These are phyloP conservation scores for Olyra latifolia DNA, from an alignment of 176 grass and related monocot genomes.

Conservation along the genomic window DNA sequence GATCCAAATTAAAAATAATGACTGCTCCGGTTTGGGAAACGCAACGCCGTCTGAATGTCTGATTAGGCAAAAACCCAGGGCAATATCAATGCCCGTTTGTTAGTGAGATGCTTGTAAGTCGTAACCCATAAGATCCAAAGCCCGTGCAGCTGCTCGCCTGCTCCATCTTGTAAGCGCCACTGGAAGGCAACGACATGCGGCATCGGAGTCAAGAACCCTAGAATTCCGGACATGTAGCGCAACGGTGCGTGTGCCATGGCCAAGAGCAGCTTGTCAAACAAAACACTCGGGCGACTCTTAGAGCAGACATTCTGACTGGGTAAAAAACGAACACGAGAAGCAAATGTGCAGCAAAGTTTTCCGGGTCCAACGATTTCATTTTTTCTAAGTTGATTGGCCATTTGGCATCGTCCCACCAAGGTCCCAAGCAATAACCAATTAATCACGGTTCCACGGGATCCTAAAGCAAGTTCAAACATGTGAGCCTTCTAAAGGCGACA, in stretches of 20 bases:
- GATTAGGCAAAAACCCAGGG: background rate
- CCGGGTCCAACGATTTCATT: constrained; percentile 5
- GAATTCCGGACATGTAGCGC: background rate
- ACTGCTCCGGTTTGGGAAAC: constrained; percentile 29
- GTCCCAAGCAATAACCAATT: background rate
- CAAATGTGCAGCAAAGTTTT: constrained; percentile 37
- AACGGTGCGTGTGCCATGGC: constrained; percentile 24
- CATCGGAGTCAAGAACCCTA: constrained; percentile 20
- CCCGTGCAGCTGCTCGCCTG: constrained; percentile 14
- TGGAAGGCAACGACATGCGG: background rate
- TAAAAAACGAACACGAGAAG: constrained; percentile 14
- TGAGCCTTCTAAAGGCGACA: no score
- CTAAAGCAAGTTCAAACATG: no score
- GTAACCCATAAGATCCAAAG: constrained; percentile 40
- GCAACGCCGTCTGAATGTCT: constrained; percentile 10
- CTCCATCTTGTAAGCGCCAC: background rate
- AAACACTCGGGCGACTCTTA: constrained; percentile 5
- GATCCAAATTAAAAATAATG: constrained; percentile 25
- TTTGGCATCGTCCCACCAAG: background rate
- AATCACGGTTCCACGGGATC: no score
- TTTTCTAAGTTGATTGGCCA: background rate
- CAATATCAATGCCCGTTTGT: background rate
- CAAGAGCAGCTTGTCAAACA: background rate
- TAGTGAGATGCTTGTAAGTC: background rate
- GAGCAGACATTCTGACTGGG: constrained; percentile 45